Evolutionary conservation across 169 alveolate genomes (phyloP).

Genomic region (Besnoitia besnoiti): DNA sequence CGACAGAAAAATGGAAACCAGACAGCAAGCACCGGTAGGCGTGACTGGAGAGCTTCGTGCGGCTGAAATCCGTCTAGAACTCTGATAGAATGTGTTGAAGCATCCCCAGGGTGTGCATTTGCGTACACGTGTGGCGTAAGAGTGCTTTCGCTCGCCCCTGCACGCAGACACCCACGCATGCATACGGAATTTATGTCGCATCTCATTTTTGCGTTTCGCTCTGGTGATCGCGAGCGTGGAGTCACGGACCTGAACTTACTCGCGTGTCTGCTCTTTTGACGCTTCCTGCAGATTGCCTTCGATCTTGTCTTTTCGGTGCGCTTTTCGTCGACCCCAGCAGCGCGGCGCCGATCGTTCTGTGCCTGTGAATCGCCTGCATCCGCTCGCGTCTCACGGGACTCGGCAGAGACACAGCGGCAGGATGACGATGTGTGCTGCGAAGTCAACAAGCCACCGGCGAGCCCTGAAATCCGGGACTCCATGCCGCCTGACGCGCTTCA

Average conservation of each 20-base stretch:
- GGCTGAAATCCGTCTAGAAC: not conserved
- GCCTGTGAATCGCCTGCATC: not conserved
- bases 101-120: too few species aligned
- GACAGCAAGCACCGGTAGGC: too few species aligned
- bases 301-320: not conserved
- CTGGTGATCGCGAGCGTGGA: too few species aligned
- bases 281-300: not conserved
- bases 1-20: not conserved
- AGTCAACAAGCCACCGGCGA: not conserved
- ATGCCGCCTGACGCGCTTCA: not conserved
- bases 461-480: not conserved
- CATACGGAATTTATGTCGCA: too few species aligned
- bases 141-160: too few species aligned
- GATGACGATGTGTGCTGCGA: not conserved
- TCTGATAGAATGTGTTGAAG: too few species aligned
- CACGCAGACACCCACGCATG: too few species aligned
- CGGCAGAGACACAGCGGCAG: not conserved
- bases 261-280: too few species aligned
- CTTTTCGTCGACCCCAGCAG: slow-evolving; percentile 8
- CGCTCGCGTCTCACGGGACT: not conserved
- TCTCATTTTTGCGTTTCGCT: too few species aligned
- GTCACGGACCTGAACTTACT: too few species aligned
- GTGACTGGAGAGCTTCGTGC: too few species aligned
- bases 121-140: too few species aligned
- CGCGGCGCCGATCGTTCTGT: not conserved